phyloP scores from a whole-genome alignment of 768 basidiomycete species.

The Tulasnella sp. region DNA sequence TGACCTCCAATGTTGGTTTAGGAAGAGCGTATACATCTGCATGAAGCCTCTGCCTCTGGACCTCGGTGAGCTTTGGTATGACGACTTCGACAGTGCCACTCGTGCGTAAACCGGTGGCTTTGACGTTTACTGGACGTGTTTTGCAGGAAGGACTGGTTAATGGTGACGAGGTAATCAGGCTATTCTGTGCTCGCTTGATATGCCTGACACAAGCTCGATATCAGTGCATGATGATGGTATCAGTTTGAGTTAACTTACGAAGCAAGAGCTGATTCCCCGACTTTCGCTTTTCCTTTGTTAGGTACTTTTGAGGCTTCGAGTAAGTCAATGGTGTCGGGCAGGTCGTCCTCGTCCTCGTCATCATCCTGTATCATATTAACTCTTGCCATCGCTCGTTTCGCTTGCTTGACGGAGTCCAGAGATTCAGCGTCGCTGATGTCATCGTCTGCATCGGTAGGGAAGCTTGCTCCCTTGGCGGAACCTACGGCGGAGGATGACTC shows the following conservation, averaged over 20 bases:
- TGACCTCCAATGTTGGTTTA: background rate
- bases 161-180: background rate
- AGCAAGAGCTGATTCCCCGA: background rate
- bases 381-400: background rate
- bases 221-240: background rate
- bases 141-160: background rate
- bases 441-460: background rate
- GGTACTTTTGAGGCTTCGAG: background rate
- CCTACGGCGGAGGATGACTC: too few relatives aligned
- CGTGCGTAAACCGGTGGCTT: background rate
- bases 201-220: background rate
- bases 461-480: background rate
- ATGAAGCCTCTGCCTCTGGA: background rate
- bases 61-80: background rate
- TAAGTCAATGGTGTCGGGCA: background rate
- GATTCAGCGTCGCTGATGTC: conserved; percentile 5
- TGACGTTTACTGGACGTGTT: background rate
- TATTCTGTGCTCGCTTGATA: background rate
- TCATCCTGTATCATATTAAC: conserved; percentile 1
- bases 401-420: conserved; percentile 4
- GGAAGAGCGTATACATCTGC: background rate
- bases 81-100: background rate
- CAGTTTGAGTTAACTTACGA: background rate
- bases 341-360: conserved; percentile 5
- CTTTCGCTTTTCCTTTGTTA: background rate